phyloP scores from a whole-genome alignment of 305 asterid genomes.

The Euphrasia arctica region DNA sequence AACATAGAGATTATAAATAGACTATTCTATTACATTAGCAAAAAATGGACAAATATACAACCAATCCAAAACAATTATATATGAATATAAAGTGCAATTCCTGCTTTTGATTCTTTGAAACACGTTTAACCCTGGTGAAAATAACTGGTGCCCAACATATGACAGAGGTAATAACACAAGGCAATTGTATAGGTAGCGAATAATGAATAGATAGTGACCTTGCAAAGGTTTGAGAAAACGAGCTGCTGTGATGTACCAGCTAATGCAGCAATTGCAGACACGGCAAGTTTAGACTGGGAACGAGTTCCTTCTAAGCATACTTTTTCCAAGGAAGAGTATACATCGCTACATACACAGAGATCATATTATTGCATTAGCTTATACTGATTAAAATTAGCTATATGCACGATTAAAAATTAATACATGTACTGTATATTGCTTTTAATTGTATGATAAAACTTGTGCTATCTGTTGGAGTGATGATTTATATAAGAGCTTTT shows the following conservation, averaged over 20 bases:
- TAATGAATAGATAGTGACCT: constrained; percentile 44
- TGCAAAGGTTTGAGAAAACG: constrained; percentile 54
- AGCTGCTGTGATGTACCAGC: constrained; percentile 50
- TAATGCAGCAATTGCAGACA: constrained; percentile 70
- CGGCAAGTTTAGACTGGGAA: constrained; percentile 70
- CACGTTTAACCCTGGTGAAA: constrained; percentile 11
- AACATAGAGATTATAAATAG: constrained; percentile 7
- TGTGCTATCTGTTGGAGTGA: background rate
- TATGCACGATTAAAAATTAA: constrained; percentile 3
- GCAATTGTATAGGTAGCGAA: constrained; percentile 20
- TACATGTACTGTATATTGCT: background rate
- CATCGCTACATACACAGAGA: constrained; percentile 50
- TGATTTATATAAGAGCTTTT: background rate
- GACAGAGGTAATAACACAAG: constrained; percentile 15
- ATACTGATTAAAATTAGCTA: constrained; percentile 3
- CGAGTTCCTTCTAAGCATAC: constrained; percentile 81
- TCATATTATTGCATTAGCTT: constrained; percentile 10
- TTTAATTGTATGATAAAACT: constrained; percentile 6
- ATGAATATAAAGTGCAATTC: background rate
- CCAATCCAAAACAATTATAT: constrained; percentile 17
- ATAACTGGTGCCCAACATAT: constrained; percentile 15
- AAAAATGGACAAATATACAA: constrained; percentile 9
- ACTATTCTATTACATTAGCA: constrained; percentile 12
- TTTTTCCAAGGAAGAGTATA: constrained; percentile 69
- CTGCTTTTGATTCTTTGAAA: background rate